Evolutionary conservation across 257 asterid species (phyloP).

Genomic region (Capsicum baccatum): DNA sequence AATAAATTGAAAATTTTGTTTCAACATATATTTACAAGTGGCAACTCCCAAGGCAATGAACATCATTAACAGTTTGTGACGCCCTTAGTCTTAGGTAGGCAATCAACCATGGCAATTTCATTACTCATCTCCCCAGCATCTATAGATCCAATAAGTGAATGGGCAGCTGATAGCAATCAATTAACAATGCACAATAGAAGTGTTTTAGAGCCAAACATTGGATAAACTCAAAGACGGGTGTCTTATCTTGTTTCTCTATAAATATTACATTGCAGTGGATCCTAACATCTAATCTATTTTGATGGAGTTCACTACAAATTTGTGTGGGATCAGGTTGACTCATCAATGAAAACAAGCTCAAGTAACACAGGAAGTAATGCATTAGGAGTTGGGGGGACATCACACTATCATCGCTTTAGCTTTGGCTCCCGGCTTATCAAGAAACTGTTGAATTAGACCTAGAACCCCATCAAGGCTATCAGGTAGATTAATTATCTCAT

Average conservation of each 20-base stretch:
- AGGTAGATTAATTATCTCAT: constrained; percentile 36
- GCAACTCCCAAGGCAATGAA: constrained; percentile 51
- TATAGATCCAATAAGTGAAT: constrained; percentile 65
- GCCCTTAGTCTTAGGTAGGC: constrained; percentile 80
- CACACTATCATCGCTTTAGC: constrained; percentile 30
- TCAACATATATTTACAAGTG: constrained; percentile 38
- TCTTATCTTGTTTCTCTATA: constrained; percentile 33
- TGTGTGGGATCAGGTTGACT: constrained; percentile 64
- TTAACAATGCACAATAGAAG: constrained; percentile 78
- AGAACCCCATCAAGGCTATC: constrained; percentile 48
- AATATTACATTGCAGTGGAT: constrained; percentile 5
- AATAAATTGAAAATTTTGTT: no score
- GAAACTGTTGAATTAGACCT: constrained; percentile 51
- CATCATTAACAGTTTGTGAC: constrained; percentile 31
- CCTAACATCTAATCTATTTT: neutral
- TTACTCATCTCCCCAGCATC: constrained; percentile 74
- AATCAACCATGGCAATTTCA: constrained; percentile 94
- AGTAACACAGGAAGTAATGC: constrained; percentile 53
- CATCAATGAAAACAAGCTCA: constrained; percentile 67
- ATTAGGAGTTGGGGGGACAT: constrained; percentile 43
- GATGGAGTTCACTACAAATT: neutral
- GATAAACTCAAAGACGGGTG: constrained; percentile 95
- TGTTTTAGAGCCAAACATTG: constrained; percentile 95
- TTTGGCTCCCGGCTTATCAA: constrained; percentile 50
- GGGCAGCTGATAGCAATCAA: constrained; percentile 59